Evolutionary conservation across 2,329 filamentous ascomycete species (phyloP).

Genomic region (Alternaria alternata): DNA sequence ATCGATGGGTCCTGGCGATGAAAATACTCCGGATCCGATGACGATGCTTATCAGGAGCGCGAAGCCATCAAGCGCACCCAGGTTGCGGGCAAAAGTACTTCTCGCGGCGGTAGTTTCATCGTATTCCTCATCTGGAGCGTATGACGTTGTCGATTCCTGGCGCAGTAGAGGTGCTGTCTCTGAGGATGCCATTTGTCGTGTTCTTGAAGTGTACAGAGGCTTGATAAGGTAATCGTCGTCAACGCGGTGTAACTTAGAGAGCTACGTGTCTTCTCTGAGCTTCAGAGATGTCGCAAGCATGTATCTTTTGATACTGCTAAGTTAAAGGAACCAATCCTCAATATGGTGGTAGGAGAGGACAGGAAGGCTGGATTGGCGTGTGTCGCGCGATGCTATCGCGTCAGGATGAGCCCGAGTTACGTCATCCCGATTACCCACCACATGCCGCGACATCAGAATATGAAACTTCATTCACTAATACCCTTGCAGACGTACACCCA

Average conservation of each 20-base stretch:
- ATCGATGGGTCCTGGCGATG: conserved; percentile 69
- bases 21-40: conserved; percentile 71
- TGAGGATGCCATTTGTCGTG: conserved; percentile 31
- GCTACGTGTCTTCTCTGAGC: background rate
- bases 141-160: conserved; percentile 14
- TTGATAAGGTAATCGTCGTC: background rate
- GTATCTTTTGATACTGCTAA: background rate
- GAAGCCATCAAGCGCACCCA: conserved; percentile 54
- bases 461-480: background rate
- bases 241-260: background rate
- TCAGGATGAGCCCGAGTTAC: conserved; percentile 12
- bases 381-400: conserved; percentile 8
- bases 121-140: conserved; percentile 21
- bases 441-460: background rate
- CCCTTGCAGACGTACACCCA: background rate
- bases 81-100: conserved; percentile 45
- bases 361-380: background rate
- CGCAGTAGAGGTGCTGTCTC: conserved; percentile 36
- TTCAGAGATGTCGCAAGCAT: background rate
- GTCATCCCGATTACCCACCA: conserved; percentile 2
- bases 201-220: background rate
- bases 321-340: background rate
- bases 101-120: conserved; percentile 23
- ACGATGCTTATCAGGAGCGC: conserved; percentile 71
- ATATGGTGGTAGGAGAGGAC: background rate